phyloP scores from a whole-genome alignment of 495 filamentous ascomycete genomes.

The Penicillium coprophilum region DNA sequence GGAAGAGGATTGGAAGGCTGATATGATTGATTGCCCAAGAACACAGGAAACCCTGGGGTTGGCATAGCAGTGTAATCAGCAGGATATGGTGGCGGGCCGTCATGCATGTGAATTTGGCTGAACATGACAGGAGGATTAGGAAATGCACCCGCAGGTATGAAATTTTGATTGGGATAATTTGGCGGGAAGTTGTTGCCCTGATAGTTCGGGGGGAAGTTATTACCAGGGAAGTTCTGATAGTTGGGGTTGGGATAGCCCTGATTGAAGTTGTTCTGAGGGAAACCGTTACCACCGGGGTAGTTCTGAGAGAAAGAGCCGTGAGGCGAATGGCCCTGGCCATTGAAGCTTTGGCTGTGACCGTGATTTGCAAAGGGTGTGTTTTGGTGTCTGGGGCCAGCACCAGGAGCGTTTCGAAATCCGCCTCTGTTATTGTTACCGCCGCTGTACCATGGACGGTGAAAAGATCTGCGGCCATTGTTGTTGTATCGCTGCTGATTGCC shows the following conservation, averaged over 20 bases:
- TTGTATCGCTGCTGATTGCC: conserved; percentile 3
- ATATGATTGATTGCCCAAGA: neutral
- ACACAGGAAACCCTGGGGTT: neutral
- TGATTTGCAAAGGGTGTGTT: neutral
- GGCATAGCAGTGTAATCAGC: neutral
- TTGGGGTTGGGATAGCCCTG: conserved; percentile 7
- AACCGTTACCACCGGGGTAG: neutral
- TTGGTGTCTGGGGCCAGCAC: neutral
- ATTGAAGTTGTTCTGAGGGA: neutral
- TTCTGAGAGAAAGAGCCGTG: neutral
- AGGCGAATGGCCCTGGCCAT: neutral
- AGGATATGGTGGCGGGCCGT: neutral
- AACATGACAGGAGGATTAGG: neutral
- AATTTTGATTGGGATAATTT: neutral
- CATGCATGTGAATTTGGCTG: neutral
- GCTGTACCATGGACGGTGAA: neutral
- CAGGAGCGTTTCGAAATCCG: neutral
- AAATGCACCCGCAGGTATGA: neutral
- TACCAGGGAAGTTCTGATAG: neutral
- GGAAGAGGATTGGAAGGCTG: neutral
- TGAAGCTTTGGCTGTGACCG: neutral
- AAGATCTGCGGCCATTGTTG: neutral
- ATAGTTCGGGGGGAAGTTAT: neutral
- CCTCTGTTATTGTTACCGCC: neutral
- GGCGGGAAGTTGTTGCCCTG: neutral